phyloP scores from a whole-genome alignment of 768 basidiomycete species.

The Naganishia vishniacii region DNA sequence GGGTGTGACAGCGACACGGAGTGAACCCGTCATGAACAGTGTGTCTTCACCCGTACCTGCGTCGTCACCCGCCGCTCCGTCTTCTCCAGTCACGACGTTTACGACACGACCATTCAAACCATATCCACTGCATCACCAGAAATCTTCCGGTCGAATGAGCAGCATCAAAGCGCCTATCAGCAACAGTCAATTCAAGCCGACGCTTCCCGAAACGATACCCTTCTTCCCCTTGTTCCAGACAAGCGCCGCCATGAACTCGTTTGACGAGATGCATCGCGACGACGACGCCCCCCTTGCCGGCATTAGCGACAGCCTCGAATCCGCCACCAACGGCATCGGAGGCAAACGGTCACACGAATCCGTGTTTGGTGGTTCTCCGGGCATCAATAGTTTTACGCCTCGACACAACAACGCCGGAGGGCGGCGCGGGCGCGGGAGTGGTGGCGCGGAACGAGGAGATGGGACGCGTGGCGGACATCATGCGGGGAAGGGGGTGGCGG shows the following conservation, averaged over 20 bases:
- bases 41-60: constrained; percentile 1
- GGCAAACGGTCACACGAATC: constrained; percentile 14
- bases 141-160: constrained; percentile 8
- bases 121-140: constrained; percentile 13
- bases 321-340: constrained; percentile 4
- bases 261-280: neutral
- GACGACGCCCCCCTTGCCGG: neutral
- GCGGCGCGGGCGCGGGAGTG: neutral
- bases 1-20: neutral
- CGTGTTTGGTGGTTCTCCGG: constrained; percentile 9
- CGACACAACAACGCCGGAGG: neutral
- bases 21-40: neutral
- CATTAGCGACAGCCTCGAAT: neutral
- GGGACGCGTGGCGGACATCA: constrained; percentile 1
- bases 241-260: constrained; percentile 1
- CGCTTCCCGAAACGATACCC: constrained; percentile 16
- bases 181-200: constrained; percentile 2
- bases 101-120: constrained; percentile 5
- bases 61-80: neutral
- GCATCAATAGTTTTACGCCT: constrained; percentile 7
- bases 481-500: neutral
- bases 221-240: constrained; percentile 17
- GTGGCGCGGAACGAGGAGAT: constrained; percentile 7
- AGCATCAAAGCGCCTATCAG: neutral
- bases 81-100: constrained; percentile 5